These are phyloP conservation scores for Ilex paraguariensis DNA, from an alignment of 305 asterid species.

Conservation along the genomic window DNA sequence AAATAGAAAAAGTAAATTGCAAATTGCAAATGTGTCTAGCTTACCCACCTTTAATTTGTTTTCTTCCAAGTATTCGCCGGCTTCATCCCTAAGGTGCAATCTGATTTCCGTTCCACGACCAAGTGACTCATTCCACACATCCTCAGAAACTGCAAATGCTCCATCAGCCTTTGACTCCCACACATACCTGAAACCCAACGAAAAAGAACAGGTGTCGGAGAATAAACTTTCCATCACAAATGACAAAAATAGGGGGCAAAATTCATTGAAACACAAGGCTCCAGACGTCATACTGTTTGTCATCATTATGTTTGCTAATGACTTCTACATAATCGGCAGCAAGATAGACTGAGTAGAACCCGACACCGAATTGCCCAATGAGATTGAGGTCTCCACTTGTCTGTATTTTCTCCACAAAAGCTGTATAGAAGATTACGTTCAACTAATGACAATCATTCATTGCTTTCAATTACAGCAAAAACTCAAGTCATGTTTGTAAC, in stretches of 20 bases:
- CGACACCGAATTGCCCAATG: slow-evolving; percentile 87
- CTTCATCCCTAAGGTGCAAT: slow-evolving; percentile 79
- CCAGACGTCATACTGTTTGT: slow-evolving; percentile 51
- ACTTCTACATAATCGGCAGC: slow-evolving; percentile 80
- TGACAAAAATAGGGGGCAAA: not conserved
- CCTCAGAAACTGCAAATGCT: slow-evolving; percentile 79
- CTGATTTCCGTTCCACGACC: slow-evolving; percentile 87
- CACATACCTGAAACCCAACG: slow-evolving; percentile 43
- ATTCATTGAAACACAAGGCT: slow-evolving; percentile 1
- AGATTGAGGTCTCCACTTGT: slow-evolving; percentile 82
- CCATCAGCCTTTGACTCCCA: slow-evolving; percentile 97
- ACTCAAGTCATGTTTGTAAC: slow-evolving; percentile 6
- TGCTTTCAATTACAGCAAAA: not conserved
- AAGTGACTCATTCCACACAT: slow-evolving; percentile 74
- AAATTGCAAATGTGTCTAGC: not conserved
- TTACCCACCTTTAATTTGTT: slow-evolving; percentile 59
- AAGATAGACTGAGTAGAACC: slow-evolving; percentile 46
- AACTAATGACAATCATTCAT: not conserved
- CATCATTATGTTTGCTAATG: slow-evolving; percentile 68
- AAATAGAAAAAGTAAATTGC: not conserved
- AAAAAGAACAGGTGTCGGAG: not conserved
- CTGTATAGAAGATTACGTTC: slow-evolving; percentile 20
- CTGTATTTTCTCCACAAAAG: slow-evolving; percentile 85
- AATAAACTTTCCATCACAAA: not conserved
- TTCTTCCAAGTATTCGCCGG: slow-evolving; percentile 77